Evolutionary conservation across 116 monocot genomes (phyloP), one percentile per base, ranked within the genome.

Genomic region (Zostera marina): DNA sequence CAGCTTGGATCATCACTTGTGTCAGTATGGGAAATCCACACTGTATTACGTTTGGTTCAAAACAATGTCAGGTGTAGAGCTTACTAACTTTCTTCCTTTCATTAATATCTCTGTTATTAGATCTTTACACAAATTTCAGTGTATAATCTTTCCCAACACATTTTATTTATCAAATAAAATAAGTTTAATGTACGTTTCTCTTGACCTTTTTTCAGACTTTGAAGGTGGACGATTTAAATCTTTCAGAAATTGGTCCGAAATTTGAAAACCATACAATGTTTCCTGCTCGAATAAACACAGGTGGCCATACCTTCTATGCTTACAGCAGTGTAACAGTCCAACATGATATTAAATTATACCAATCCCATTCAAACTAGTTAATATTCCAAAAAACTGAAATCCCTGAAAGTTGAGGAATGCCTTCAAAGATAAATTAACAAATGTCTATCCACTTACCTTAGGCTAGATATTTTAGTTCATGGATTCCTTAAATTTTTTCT

Each of bases 11-110:
- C 54, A 88, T 85, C 46, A 94, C 94, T 10, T 94, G 94, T 74
- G 94, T 94, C 70, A 94, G 94, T 72, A 94, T 94, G 94, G 94
- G 94, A 43, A 94, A 94, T 72, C 94, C 94, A 59, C 94, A 94
- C 66, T 88, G 88, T 67, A 66, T 94, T 41, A 88, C 88, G 25
- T 94, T 94, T 76, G 75, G 85, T 14, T 44, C 75, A 51, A 73
- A 76, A 39, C 57, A 66, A 11, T 61, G 9, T 47, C 59, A 84
- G 74, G 92, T 93, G 77, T 38, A 32, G 5, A 56, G 6, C 2
- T 47, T 63, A 39, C 25, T 52, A n/a, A 11, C 9, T 5, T 32
- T 5, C 5, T 2, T 32, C 32, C 32, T 32, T 2, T 32, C 32
- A 32, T 5, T 5, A 32, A 32, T 32, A 32, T 32, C 32, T 32